phyloP scores from a whole-genome alignment of 2,329 filamentous ascomycete genomes.

The Gnomoniopsis smithogilvyi region DNA sequence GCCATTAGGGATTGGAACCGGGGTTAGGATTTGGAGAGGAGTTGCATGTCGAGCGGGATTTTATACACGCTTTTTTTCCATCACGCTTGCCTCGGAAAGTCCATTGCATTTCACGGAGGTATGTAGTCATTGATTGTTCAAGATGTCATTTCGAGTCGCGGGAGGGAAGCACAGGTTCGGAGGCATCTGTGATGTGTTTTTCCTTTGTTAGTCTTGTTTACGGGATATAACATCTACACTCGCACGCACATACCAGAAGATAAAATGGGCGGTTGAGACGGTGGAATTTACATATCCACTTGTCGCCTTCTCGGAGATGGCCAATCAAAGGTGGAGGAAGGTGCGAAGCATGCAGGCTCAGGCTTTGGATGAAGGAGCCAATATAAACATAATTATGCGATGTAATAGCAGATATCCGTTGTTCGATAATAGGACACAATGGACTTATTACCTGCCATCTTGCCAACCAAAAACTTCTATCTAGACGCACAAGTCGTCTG shows the following conservation, averaged over 20 bases:
- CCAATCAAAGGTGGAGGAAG: background rate
- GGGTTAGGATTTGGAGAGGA: too few species aligned
- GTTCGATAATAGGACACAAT: background rate
- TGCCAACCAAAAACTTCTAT: background rate
- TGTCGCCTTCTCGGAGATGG: background rate
- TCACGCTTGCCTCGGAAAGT: background rate
- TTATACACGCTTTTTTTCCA: background rate
- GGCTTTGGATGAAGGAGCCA: background rate
- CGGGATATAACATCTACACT: too few species aligned
- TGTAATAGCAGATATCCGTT: background rate
- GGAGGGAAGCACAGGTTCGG: too few species aligned
- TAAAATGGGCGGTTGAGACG: too few species aligned
- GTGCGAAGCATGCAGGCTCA: background rate
- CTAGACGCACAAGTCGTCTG: too few species aligned
- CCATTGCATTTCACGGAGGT: background rate
- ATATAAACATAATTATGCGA: background rate
- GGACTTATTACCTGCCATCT: background rate
- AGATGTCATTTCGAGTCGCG: background rate
- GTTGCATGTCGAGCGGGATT: background rate
- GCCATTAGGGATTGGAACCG: conserved; percentile 2
- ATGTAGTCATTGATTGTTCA: background rate
- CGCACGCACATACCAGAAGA: too few species aligned
- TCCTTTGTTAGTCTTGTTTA: too few species aligned
- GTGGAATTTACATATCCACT: background rate
- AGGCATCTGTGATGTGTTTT: too few species aligned